Evolutionary conservation across 768 basidiomycete genomes (phyloP).

Genomic region (Phlebiopsis gigantea): DNA sequence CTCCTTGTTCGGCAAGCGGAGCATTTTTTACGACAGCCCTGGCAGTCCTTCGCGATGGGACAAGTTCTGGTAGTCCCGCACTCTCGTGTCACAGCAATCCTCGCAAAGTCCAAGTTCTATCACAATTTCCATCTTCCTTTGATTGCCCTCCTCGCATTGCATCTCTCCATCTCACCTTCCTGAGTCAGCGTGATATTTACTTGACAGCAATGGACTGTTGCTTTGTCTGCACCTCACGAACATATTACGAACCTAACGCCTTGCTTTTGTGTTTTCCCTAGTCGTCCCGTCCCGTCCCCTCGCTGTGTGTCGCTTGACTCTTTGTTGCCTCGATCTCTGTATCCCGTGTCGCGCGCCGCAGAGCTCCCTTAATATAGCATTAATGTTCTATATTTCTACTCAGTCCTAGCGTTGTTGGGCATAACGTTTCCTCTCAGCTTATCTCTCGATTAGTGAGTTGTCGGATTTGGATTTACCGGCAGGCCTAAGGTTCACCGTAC

Average conservation of each 20-base stretch:
- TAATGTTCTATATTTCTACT: too few species aligned
- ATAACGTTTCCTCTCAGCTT: too few species aligned
- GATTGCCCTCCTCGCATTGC: not conserved
- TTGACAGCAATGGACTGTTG: not conserved
- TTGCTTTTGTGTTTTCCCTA: not conserved
- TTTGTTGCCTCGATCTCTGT: conserved; percentile 8
- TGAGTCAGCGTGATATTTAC: not conserved
- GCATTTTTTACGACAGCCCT: conserved; percentile 68
- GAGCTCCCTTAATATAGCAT: too few species aligned
- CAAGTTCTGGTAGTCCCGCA: conserved; percentile 19
- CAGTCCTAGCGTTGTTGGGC: too few species aligned
- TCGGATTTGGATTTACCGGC: too few species aligned
- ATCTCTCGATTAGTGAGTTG: too few species aligned
- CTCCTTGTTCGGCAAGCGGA: conserved; percentile 46
- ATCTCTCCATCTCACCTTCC: not conserved
- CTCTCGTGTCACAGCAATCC: too few species aligned
- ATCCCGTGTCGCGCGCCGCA: not conserved
- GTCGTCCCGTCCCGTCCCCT: conserved; percentile 1
- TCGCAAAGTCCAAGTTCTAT: not conserved
- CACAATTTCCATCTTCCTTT: not conserved
- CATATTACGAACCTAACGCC: not conserved
- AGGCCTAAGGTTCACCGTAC: too few species aligned
- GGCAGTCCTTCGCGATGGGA: conserved; percentile 54
- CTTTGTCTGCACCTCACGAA: not conserved
- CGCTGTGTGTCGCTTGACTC: conserved; percentile 12